Evolutionary conservation across 257 asterid genomes (phyloP), one percentile per base, ranked within the genome.

Genomic region (Parsonsia alboflavescens): DNA sequence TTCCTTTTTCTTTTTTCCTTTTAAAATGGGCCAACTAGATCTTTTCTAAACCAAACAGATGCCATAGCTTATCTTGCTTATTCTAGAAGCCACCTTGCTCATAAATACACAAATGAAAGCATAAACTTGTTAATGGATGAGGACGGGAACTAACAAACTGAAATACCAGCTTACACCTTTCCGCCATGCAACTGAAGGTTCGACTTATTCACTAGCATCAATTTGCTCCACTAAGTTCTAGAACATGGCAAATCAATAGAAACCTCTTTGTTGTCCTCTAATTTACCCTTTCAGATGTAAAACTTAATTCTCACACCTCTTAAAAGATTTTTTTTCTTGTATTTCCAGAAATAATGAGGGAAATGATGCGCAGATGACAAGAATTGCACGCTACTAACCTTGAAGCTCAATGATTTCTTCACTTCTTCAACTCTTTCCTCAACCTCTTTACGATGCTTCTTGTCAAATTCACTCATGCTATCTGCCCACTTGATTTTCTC

Each of bases 401-500:
- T 93, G 75, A 80, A 59, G 82, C 92, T 80, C 74, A 86, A 80
- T 19, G 98, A 76, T 85, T 84, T 91, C 89, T 90, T 93, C 52
- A 88, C 87, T 77, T 91, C 97, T 71, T 93, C 97, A 52, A 78
- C 89, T 81, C 83, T 84, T 68, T 89, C 98, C 70, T 90, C 97
- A 63, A 95, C 84, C 77, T 95, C 97, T 79, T 88, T 95, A 68
- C 73, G 76, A 80, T 95, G 98, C 81, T 91, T 89, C 84, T 82
- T 88, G 87, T 93, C 88, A 52, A 78, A 67, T 82, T 88, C 96
- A 80, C 89, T 87, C 97, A 88, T 92, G 44, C 79, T 68, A 87
- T 95, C 99, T 61, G 98, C 99, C 99, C 98, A 95, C 48, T 85
- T 92, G 78, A 95, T 95, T 87, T 95, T 95, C 80, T 95, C 99